Conservation (phyloP, 2,329 filamentous ascomycete species). For the Arthrobotrys conoides region DNA sequence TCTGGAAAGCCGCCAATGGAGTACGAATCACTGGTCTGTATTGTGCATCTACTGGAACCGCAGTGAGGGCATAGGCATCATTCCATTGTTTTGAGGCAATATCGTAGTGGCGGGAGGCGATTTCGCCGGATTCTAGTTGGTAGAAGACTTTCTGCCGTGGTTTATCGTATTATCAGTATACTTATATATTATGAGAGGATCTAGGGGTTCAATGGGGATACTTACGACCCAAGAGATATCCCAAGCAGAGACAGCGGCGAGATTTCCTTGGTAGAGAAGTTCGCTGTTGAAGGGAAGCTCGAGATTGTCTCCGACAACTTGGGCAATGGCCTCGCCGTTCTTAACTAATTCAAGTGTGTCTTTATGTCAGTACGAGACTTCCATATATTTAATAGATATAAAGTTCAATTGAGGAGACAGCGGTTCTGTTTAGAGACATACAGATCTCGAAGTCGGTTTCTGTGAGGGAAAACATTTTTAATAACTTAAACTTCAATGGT, state of each 20-base stretch:
- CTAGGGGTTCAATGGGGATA: not conserved
- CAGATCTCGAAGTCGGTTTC: not conserved
- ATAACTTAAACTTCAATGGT: not conserved
- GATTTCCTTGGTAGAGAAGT: not conserved
- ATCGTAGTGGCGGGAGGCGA: not conserved
- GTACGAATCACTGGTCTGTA: not conserved
- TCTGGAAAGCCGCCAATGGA: conserved; percentile 2
- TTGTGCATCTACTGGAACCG: not conserved
- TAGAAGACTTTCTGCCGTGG: not conserved
- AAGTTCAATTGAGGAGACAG: too few relatives aligned
- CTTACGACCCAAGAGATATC: not conserved
- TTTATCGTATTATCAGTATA: not conserved
- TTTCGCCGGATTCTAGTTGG: conserved; percentile 1
- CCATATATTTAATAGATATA: too few relatives aligned
- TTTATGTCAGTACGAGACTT: not conserved
- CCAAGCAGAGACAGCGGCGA: not conserved
- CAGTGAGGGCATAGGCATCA: not conserved
- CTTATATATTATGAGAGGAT: not conserved
- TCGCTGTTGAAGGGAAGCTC: not conserved
- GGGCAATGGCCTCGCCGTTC: not conserved
- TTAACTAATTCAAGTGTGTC: not conserved
- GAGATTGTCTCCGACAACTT: not conserved
- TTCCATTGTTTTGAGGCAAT: not conserved
- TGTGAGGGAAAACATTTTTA: not conserved
- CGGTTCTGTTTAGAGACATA: not conserved